Evolutionary conservation across 768 basidiomycete species (phyloP).

Genomic region (Leccinum pellstonianum): DNA sequence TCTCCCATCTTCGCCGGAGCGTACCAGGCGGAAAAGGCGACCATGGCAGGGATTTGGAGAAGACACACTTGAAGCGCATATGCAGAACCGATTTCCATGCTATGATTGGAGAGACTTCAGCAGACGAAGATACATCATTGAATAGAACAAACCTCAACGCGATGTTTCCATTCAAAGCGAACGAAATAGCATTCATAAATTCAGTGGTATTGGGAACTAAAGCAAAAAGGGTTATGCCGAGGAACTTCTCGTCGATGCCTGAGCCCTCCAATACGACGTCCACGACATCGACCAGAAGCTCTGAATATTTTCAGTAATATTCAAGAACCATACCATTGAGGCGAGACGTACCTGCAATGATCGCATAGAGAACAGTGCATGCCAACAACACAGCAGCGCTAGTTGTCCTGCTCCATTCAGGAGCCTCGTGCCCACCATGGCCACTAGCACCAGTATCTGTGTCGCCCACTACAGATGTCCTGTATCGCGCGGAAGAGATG

Average conservation of each 20-base stretch:
- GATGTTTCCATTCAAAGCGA: slow-evolving; percentile 95
- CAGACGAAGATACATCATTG: background rate
- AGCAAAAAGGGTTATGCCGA: slow-evolving; percentile 94
- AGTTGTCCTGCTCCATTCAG: slow-evolving; percentile 89
- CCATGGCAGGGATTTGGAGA: slow-evolving; percentile 97
- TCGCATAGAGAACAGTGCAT: slow-evolving; percentile 91
- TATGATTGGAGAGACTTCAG: slow-evolving; percentile 31
- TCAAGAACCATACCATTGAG: background rate
- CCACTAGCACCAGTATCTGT: slow-evolving; percentile 49
- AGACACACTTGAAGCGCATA: slow-evolving; percentile 98
- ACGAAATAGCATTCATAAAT: slow-evolving; percentile 99
- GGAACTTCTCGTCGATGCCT: slow-evolving; percentile 95
- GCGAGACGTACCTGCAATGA: slow-evolving; percentile 80
- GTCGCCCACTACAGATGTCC: slow-evolving; percentile 39
- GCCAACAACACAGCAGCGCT: slow-evolving; percentile 87
- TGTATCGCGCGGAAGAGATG: slow-evolving; percentile 47
- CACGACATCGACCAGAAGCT: slow-evolving; percentile 92
- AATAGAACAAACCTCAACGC: slow-evolving; percentile 70
- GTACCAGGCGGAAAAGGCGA: slow-evolving; percentile 97
- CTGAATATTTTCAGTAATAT: slow-evolving; percentile 40
- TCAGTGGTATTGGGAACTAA: slow-evolving; percentile 98
- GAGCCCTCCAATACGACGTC: slow-evolving; percentile 89
- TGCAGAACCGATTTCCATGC: slow-evolving; percentile 99
- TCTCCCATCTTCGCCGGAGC: slow-evolving; percentile 83
- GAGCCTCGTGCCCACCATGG: slow-evolving; percentile 89